phyloP scores from a whole-genome alignment of 495 filamentous ascomycete species.

The Podospora bellae-mahoneyi region DNA sequence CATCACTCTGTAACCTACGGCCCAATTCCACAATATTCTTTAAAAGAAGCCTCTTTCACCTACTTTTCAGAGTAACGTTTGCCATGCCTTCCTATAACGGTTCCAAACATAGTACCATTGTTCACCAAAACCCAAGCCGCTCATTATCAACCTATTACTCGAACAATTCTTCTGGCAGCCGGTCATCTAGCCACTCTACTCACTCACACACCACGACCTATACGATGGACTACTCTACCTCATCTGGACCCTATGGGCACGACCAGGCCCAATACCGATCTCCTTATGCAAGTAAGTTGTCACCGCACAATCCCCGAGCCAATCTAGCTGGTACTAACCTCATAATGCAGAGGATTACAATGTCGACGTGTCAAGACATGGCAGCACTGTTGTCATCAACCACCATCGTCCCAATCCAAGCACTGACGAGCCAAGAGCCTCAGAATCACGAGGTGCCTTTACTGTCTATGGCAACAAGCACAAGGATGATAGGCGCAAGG shows the following conservation, averaged over 20 bases:
- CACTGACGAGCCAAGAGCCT: constrained; percentile 23
- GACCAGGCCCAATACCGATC: constrained; percentile 14
- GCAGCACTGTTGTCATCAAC: constrained; percentile 17
- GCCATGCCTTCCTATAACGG: constrained; percentile 19
- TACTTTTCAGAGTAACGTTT: not conserved
- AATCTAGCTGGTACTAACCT: not conserved
- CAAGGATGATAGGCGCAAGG: not conserved
- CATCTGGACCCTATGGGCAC: constrained; percentile 2
- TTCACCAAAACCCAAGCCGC: constrained; percentile 15
- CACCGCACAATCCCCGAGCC: not conserved
- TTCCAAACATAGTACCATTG: constrained; percentile 13
- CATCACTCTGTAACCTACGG: not conserved
- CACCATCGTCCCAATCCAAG: constrained; percentile 19
- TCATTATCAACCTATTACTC: constrained; percentile 7
- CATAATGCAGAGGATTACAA: not conserved
- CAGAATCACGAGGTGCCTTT: constrained; percentile 5
- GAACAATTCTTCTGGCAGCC: constrained; percentile 8
- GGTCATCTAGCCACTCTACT: constrained; percentile 15
- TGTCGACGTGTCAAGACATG: constrained; percentile 4
- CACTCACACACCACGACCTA: constrained; percentile 3
- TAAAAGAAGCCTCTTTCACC: not conserved
- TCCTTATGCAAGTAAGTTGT: constrained; percentile 14
- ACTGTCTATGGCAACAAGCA: not conserved
- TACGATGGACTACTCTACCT: constrained; percentile 19
- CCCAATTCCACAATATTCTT: not conserved